Base-by-base conservation (phyloP, 2,329 filamentous ascomycete genomes). In the Arthrobotrys conoides region DNA sequence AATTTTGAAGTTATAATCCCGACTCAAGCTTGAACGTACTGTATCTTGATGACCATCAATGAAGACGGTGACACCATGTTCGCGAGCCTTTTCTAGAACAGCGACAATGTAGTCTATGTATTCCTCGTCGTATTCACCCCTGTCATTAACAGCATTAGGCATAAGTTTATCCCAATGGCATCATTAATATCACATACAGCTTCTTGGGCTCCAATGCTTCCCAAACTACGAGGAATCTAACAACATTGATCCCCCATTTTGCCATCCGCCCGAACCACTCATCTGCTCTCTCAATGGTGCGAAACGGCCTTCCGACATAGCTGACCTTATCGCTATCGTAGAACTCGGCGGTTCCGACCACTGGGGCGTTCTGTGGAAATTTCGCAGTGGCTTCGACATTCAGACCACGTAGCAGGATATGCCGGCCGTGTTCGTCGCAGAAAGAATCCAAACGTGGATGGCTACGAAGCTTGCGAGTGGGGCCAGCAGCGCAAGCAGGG, bases 1-100 rank as follows among this genome's bases (percentile, higher is more conserved):
- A 22, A 14, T 12, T 33, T 33, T 12, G 48, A 5, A 9, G 2
- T 48, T 57, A 46, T 5, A 66, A 44, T 48, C n/a, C 27, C 12
- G 14, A 16, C 16, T 9, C n/a, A n/a, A n/a, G n/a, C n/a, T n/a
- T n/a, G 33, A 10, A 79, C 80, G 38, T 76, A 82, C 80, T 10
- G 86, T 85, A 51, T 86, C 85, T 77, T 86, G 85, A 22, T 86
- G 85, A 0, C 84, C 85, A 72, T 85, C 86, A n/a, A 86, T 68
- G 72, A 86, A 86, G 79, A 85, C 85, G 70, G 84, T 84, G 53
- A 86, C 82, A 22, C 85, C 85, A 57, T 84, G 85, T 48, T 80
- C 72, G 0, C 84, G 83, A 82, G 86, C 86, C 67, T 85, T 72
- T 36, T 84, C 82, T 3, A 86, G 80, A 18, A 86, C 83, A 24